Evolutionary conservation across 2,329 filamentous ascomycete genomes (phyloP).

Genomic region (Xylariaceae sp.): DNA sequence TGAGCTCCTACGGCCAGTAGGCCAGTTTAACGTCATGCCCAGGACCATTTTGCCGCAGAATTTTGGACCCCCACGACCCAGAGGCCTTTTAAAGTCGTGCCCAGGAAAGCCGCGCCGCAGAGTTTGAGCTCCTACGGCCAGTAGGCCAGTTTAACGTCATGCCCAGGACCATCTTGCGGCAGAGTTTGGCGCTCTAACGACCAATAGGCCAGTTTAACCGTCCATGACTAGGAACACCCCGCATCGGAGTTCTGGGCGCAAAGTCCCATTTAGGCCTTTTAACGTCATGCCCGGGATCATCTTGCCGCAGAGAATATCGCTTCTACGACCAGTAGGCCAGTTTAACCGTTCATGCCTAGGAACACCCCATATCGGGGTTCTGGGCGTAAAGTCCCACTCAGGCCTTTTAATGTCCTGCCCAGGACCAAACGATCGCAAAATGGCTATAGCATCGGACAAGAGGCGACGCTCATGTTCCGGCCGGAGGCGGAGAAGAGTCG

Average conservation of each 20-base stretch:
- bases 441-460: neutral
- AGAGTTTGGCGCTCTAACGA: constrained; percentile 6
- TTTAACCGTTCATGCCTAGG: constrained; percentile 40
- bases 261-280: too few species aligned
- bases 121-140: too few species aligned
- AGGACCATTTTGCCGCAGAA: constrained; percentile 16
- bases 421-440: neutral
- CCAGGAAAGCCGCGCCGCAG: constrained; percentile 32
- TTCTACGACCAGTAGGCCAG: constrained; percentile 23
- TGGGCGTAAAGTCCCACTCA: too few species aligned
- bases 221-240: constrained; percentile 38
- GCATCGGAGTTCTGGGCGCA: neutral
- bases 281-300: constrained; percentile 16
- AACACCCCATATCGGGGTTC: constrained; percentile 20
- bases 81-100: constrained; percentile 38
- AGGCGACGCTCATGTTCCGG: neutral
- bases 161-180: constrained; percentile 17
- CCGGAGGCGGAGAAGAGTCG: neutral
- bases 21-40: constrained; percentile 21
- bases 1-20: constrained; percentile 20
- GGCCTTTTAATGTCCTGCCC: neutral
- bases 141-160: neutral
- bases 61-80: constrained; percentile 8
- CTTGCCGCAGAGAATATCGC: constrained; percentile 8
- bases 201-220: constrained; percentile 32